Conservation (phyloP, 2,329 filamentous ascomycete species). For the Aspergillus thermomutatus region DNA sequence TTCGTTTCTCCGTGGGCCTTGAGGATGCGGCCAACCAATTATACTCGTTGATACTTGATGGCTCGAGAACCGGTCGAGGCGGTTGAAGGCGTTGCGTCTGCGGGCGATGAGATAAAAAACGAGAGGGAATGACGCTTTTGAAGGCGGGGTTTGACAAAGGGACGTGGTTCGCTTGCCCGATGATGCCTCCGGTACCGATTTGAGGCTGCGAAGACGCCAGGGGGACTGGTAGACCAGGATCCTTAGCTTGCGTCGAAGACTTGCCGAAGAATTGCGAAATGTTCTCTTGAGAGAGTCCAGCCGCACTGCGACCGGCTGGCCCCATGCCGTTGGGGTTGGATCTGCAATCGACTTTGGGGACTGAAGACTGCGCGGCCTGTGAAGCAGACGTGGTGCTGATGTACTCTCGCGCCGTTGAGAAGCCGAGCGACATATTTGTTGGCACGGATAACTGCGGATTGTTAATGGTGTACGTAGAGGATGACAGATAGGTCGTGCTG, state of each 20-base stretch:
- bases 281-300: constrained; percentile 47
- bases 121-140: constrained; percentile 16
- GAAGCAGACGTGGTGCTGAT: constrained; percentile 34
- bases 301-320: constrained; percentile 34
- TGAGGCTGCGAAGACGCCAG: constrained; percentile 9
- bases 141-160: constrained; percentile 8
- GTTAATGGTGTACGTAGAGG: constrained; percentile 62
- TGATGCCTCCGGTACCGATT: constrained; percentile 7
- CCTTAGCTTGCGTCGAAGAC: constrained; percentile 17
- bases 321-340: constrained; percentile 25
- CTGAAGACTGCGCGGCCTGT: constrained; percentile 7
- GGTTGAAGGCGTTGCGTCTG: constrained; percentile 30
- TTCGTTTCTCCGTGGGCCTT: constrained; percentile 20
- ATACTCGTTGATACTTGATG: constrained; percentile 30
- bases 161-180: constrained; percentile 4
- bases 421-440: constrained; percentile 50
- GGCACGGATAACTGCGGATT: constrained; percentile 39
- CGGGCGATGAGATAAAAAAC: constrained; percentile 28
- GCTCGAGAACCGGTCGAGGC: constrained; percentile 31
- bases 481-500: constrained; percentile 31
- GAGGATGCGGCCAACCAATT: constrained; percentile 32
- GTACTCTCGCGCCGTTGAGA: constrained; percentile 61
- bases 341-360: constrained; percentile 27
- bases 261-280: constrained; percentile 52
- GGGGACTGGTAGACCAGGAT: constrained; percentile 12